phyloP scores from a whole-genome alignment of 2,329 filamentous ascomycete species.

The Aspergillus fumigatiaffinis region DNA sequence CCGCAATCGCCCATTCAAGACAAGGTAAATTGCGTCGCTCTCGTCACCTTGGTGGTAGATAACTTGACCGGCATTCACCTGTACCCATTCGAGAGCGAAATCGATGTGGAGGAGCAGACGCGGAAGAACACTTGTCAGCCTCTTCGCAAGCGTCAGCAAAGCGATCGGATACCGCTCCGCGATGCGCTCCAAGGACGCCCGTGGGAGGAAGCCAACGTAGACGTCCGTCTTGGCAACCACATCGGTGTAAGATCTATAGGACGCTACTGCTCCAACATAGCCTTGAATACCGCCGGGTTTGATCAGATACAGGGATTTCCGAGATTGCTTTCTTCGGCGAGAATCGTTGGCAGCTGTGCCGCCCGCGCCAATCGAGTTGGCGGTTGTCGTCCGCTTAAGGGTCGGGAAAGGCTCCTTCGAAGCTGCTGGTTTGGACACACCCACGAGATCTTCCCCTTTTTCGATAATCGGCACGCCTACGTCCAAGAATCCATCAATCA shows the following conservation, averaged over 20 bases:
- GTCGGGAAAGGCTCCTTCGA: constrained; percentile 42
- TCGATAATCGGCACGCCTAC: constrained; percentile 77
- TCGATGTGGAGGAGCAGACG: constrained; percentile 92
- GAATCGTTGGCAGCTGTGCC: constrained; percentile 25
- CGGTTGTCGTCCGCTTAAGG: constrained; percentile 43
- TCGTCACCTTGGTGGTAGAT: constrained; percentile 92
- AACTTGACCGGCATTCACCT: constrained; percentile 90
- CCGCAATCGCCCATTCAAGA: constrained; percentile 86
- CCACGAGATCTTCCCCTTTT: constrained; percentile 43
- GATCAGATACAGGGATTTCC: constrained; percentile 78
- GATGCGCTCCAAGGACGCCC: constrained; percentile 80
- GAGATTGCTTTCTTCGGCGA: constrained; percentile 43
- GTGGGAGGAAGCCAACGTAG: constrained; percentile 90
- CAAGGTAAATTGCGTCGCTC: constrained; percentile 97
- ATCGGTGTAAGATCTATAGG: constrained; percentile 92
- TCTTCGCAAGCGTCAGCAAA: constrained; percentile 90
- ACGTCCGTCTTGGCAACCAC: constrained; percentile 97
- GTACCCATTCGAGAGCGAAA: constrained; percentile 97
- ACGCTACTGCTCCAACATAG: constrained; percentile 90
- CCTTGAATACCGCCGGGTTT: constrained; percentile 93
- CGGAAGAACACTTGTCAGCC: constrained; percentile 83
- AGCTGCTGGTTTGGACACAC: constrained; percentile 27
- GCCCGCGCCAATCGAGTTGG: constrained; percentile 27
- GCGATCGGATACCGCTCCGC: constrained; percentile 91
- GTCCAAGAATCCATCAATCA: constrained; percentile 94